These are phyloP conservation scores for Exophiala xenobiotica DNA, from an alignment of 2,329 filamentous ascomycete species.

Conservation along the genomic window DNA sequence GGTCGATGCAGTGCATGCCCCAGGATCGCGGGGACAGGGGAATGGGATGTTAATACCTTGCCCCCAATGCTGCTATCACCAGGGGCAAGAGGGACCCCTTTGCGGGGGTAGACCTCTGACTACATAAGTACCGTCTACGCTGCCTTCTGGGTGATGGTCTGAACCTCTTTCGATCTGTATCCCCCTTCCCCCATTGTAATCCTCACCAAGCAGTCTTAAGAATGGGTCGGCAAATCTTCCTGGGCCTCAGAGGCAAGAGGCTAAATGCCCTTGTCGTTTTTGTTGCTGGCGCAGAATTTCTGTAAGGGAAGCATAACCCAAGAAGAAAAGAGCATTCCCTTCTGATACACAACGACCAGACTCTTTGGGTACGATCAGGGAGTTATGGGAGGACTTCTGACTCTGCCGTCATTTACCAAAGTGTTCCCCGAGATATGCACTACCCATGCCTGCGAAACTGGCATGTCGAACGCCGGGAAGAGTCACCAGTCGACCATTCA, in stretches of 20 bases:
- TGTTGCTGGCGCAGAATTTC: background rate
- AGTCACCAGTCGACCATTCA: conserved; percentile 36
- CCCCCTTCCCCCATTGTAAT: background rate
- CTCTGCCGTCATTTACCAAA: conserved; percentile 60
- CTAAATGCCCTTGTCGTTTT: background rate
- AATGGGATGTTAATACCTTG: too few species aligned
- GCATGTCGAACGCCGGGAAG: conserved; percentile 21
- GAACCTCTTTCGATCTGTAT: background rate
- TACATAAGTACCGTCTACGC: too few species aligned
- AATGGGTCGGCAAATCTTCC: background rate
- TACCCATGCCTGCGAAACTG: conserved; percentile 9
- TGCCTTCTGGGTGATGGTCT: too few species aligned
- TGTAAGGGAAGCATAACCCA: background rate
- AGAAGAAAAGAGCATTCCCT: background rate
- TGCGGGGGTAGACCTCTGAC: too few species aligned
- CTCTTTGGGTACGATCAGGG: conserved; percentile 56
- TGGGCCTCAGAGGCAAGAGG: background rate
- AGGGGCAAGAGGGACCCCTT: too few species aligned
- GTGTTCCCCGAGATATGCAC: conserved; percentile 53
- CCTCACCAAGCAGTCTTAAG: background rate
- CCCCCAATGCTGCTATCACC: too few species aligned
- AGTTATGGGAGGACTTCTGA: conserved; percentile 73
- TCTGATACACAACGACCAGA: background rate
- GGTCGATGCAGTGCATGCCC: too few species aligned
- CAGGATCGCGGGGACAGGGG: too few species aligned